Conservation (phyloP, 139 green algal genomes). For the Chlamydomonas sphaeroides region DNA sequence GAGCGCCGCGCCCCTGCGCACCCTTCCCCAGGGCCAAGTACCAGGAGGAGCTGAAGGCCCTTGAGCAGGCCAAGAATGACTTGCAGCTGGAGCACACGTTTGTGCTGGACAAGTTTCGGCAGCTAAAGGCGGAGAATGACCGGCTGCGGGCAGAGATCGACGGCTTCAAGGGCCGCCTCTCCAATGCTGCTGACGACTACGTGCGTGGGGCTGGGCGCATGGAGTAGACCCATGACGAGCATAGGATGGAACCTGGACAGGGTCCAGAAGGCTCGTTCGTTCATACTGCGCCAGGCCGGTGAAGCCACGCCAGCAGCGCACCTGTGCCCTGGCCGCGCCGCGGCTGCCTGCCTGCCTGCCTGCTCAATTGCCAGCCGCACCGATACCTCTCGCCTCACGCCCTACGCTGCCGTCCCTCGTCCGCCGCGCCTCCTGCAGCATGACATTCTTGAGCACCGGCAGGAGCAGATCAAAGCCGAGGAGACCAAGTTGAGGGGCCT, state of each 20-base stretch:
- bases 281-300: no score
- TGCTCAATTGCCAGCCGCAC: no score
- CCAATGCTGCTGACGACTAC: slow-evolving; percentile 71
- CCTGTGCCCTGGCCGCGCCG: no score
- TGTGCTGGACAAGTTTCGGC: slow-evolving; percentile 63
- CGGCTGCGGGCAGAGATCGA: slow-evolving; percentile 60
- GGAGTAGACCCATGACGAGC: no score
- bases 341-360: no score
- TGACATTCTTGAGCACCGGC: slow-evolving; percentile 73
- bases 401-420: neutral
- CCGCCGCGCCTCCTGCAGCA: no score
- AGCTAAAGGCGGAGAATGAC: slow-evolving; percentile 65
- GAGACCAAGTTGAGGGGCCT: slow-evolving; percentile 54
- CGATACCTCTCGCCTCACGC: neutral
- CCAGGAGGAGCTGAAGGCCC: slow-evolving; percentile 51
- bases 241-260: no score
- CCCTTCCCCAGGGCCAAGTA: slow-evolving; percentile 46
- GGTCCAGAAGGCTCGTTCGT: no score
- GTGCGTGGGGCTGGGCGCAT: slow-evolving; percentile 42
- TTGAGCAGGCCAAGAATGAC: slow-evolving; percentile 56
- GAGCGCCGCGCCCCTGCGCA: no score
- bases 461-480: slow-evolving; percentile 63
- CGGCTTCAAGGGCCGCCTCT: slow-evolving; percentile 48
- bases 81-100: slow-evolving; percentile 66
- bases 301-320: no score